phyloP scores from a whole-genome alignment of 768 basidiomycete species.

The Phylloporus sp. region DNA sequence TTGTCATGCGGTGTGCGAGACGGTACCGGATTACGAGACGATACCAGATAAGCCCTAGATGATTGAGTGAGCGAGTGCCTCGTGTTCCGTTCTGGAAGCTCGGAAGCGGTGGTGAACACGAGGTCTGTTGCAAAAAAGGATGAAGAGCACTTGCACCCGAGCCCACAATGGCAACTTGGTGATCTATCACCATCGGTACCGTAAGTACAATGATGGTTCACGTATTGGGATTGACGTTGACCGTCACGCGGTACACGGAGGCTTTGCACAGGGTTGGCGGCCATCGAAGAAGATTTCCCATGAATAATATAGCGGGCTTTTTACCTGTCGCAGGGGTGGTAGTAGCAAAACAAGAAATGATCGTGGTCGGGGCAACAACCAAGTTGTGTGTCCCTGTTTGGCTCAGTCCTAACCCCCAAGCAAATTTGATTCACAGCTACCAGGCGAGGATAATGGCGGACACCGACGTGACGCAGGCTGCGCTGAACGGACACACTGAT shows the following conservation, averaged over 20 bases:
- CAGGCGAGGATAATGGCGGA: constrained; percentile 44
- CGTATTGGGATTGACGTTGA: constrained; percentile 21
- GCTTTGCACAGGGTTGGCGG: constrained; percentile 9
- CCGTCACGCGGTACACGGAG: constrained; percentile 21
- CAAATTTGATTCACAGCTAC: constrained; percentile 22
- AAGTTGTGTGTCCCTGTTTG: constrained; percentile 30
- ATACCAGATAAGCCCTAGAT: constrained; percentile 7
- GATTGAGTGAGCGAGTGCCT: constrained; percentile 15
- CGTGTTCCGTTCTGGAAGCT: constrained; percentile 23
- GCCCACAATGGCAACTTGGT: constrained; percentile 19
- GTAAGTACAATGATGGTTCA: constrained; percentile 30
- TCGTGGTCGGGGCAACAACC: no score
- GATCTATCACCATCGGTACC: constrained; percentile 29
- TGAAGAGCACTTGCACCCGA: not conserved
- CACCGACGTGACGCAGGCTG: constrained; percentile 43
- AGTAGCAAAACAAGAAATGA: no score
- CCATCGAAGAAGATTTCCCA: not conserved
- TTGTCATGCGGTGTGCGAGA: constrained; percentile 7
- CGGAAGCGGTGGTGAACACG: constrained; percentile 25
- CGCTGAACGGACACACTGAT: constrained; percentile 30
- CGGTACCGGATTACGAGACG: not conserved
- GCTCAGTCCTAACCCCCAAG: constrained; percentile 1
- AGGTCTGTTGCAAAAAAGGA: constrained; percentile 19
- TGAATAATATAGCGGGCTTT: not conserved
- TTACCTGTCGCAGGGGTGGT: not conserved